Evolutionary conservation across 2,329 filamentous ascomycete genomes (phyloP).

Genomic region (Fusarium lateritium): DNA sequence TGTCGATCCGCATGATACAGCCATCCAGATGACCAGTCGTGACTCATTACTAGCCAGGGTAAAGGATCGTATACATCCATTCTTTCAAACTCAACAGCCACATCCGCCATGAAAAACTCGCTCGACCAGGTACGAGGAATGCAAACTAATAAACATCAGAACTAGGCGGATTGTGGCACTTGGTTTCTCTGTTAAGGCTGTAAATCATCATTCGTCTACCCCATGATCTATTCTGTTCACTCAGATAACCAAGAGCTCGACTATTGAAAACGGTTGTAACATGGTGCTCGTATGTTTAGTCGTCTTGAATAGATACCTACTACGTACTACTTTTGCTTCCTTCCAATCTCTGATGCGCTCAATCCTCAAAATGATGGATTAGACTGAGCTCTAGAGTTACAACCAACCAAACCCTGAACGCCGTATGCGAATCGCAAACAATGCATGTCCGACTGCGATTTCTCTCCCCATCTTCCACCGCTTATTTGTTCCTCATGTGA

Average conservation of each 20-base stretch:
- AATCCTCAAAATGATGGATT: constrained; percentile 52
- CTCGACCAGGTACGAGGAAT: constrained; percentile 28
- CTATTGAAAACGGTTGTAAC: constrained; percentile 30
- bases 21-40: not conserved
- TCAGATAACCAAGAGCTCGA: constrained; percentile 23
- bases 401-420: constrained; percentile 57
- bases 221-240: constrained; percentile 18
- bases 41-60: constrained; percentile 1
- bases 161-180: constrained; percentile 18
- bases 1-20: not conserved
- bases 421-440: constrained; percentile 55
- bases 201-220: constrained; percentile 21
- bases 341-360: constrained; percentile 53
- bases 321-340: constrained; percentile 49
- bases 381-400: constrained; percentile 57
- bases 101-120: constrained; percentile 10
- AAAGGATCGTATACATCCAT: not conserved
- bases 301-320: constrained; percentile 48
- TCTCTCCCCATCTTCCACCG: constrained; percentile 38
- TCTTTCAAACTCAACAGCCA: constrained; percentile 18
- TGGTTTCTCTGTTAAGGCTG: constrained; percentile 13
- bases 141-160: constrained; percentile 19
- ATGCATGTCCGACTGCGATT: constrained; percentile 43
- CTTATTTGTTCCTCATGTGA: constrained; percentile 56
- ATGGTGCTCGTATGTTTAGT: constrained; percentile 49